Conservation (phyloP, 192 early-diverging fungal genomes). For the Gigaspora rosea region DNA sequence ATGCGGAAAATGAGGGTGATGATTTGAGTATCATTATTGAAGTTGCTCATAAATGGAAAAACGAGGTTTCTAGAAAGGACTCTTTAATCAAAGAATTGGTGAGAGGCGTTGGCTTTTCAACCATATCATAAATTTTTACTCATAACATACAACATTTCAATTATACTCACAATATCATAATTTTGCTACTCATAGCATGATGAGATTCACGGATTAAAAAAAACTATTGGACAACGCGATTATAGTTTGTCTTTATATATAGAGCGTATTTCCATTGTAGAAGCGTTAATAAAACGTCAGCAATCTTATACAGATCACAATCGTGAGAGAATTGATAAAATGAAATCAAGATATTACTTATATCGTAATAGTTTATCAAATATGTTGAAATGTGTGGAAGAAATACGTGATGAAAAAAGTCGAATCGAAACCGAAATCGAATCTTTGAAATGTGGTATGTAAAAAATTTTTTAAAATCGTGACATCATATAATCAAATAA, state of each 20-base stretch:
- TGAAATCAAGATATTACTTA: constrained; percentile 21
- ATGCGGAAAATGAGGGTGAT: background rate
- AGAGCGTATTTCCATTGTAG: constrained; percentile 20
- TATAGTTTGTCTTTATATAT: background rate
- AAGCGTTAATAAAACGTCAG: constrained; percentile 16
- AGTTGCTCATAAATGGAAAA: constrained; percentile 10
- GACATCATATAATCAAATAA: background rate
- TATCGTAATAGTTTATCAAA: constrained; percentile 8
- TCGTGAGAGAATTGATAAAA: constrained; percentile 12
- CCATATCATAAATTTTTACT: too few species aligned
- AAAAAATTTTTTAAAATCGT: too few species aligned
- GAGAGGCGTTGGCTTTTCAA: background rate
- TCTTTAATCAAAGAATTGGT: constrained; percentile 8
- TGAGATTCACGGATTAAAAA: background rate
- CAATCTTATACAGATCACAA: background rate
- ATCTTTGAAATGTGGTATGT: constrained; percentile 11
- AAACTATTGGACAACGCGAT: constrained; percentile 2
- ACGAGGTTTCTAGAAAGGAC: background rate
- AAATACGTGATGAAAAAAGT: constrained; percentile 4
- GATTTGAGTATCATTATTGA: constrained; percentile 10
- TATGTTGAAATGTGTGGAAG: constrained; percentile 15
- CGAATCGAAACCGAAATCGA: constrained; percentile 17
- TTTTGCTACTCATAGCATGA: background rate
- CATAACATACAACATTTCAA: background rate
- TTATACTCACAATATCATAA: background rate